Base-by-base conservation (phyloP, 257 asterid genomes). In the Gardenia jasminoides region DNA sequence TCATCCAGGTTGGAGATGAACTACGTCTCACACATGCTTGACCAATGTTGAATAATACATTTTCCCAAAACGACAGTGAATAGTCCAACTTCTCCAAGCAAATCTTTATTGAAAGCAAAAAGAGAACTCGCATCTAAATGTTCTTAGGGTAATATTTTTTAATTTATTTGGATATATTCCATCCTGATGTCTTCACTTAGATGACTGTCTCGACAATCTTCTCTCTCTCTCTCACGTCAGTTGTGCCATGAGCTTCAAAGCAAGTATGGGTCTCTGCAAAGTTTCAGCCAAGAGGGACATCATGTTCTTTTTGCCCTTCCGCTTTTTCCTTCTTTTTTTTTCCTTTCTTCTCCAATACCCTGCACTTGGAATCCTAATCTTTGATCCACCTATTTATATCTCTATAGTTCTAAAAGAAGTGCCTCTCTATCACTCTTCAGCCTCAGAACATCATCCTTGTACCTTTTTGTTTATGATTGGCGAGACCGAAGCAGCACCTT, bases 401-500 rank as follows among this genome's bases (percentile, higher is more conserved):
- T 83, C 83, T 83, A 89, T 58, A 93, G 80, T 56, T 90, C 93
- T 79, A 66, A 56, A 65, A 66, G 72, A 80, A 93, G 93, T 4
- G 85, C 84, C 81, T 87, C 90, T 74, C 87, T 91, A 26, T 88
- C 97, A 52, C 72, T 69, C 80, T 81, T 93, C 81, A 93, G 86
- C 85, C 79, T 88, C 81, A 87, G 85, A 7, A 93, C 88, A 61
- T 94, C 93, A 44, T 89, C 93, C 79, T 84, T 84, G 67, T 90
- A 94, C 28, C 89, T 88, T 54, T 90, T 87, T 81, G 90, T 86
- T 86, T 94, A 98, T 28, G 86, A 70, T 82, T 91, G 97, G 64
- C 89, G 83, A 79, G 87, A 80, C 39, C 86, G 75, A 71, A 89
- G 89, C 75, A 72, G 86, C 31, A 65, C 82, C 86, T 19, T 90